Evolutionary conservation across 2,329 filamentous ascomycete species (phyloP).

Genomic region (Exutisphaerella laricina): DNA sequence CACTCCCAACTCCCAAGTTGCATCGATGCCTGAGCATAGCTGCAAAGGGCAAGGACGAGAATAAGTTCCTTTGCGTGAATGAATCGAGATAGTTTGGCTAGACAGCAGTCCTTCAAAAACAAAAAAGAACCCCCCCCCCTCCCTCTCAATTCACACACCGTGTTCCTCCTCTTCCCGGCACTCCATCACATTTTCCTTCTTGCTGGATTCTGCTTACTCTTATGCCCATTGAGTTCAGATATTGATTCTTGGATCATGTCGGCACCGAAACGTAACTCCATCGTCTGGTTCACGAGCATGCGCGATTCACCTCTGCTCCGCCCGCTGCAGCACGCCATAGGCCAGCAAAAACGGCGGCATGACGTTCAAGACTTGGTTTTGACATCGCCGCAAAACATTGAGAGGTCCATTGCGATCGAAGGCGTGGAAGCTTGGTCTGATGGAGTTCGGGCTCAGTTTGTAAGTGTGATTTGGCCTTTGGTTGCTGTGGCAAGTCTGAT

Average conservation of each 20-base stretch:
- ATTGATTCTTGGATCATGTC: constrained; percentile 7
- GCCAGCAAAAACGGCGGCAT: constrained; percentile 6
- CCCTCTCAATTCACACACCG: too few species aligned
- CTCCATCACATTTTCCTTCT: background rate
- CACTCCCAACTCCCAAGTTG: background rate
- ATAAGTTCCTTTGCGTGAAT: background rate
- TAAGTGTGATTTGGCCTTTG: constrained; percentile 3
- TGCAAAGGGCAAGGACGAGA: background rate
- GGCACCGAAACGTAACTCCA: background rate
- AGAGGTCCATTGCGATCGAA: constrained; percentile 4
- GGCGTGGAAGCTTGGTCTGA: constrained; percentile 4
- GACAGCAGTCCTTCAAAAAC: background rate
- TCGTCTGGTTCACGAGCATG: background rate
- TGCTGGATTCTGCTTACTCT: background rate
- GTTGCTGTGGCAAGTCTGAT: background rate
- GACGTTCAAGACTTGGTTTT: constrained; percentile 10
- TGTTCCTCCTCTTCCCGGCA: too few species aligned
- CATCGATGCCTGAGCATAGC: constrained; percentile 1
- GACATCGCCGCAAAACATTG: constrained; percentile 6
- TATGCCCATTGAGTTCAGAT: constrained; percentile 7
- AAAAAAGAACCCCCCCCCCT: background rate
- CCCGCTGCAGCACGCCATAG: constrained; percentile 7
- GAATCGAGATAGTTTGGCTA: background rate
- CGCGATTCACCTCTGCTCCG: constrained; percentile 5
- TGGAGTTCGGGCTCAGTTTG: constrained; percentile 3